Conservation (phyloP, 371 early-diverging fungal genomes). For the Mucor ambiguus region DNA sequence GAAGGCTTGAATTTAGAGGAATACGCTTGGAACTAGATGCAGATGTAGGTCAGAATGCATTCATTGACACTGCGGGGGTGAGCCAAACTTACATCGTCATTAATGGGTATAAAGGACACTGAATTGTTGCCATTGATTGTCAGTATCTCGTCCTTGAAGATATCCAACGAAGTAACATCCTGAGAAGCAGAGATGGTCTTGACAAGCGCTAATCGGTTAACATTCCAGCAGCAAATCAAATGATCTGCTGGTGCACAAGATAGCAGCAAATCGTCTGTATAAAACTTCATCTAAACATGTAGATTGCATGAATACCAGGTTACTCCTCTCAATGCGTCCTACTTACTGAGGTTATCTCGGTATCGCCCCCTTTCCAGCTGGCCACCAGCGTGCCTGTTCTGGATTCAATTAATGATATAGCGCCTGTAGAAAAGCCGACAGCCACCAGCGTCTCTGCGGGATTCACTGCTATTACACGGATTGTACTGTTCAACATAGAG, state of each 20-base stretch:
- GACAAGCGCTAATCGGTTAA: conserved; percentile 52
- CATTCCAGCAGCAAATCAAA: conserved; percentile 66
- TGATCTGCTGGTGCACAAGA: conserved; percentile 70
- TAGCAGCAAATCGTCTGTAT: conserved; percentile 60
- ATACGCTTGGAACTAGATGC: conserved; percentile 59
- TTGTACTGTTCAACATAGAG: conserved; percentile 35
- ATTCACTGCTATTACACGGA: conserved; percentile 50
- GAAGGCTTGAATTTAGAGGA: conserved; percentile 69
- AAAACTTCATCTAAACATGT: conserved; percentile 56
- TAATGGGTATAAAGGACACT: conserved; percentile 67
- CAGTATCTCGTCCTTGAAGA: conserved; percentile 55
- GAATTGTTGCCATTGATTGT: conserved; percentile 67
- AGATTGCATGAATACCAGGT: not conserved
- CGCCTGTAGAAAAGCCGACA: conserved; percentile 61
- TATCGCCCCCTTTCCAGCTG: conserved; percentile 68
- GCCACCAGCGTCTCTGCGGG: conserved; percentile 62
- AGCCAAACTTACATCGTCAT: conserved; percentile 59
- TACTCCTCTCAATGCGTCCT: not conserved
- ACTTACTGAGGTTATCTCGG: conserved; percentile 61
- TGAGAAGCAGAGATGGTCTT: conserved; percentile 60
- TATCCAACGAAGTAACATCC: conserved; percentile 15
- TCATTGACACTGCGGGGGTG: not conserved
- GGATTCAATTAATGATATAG: conserved; percentile 61
- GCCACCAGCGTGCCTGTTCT: conserved; percentile 65
- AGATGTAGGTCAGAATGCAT: not conserved